Conservation (phyloP, 2,329 filamentous ascomycete genomes). For the Chrysoporthe puriensis region DNA sequence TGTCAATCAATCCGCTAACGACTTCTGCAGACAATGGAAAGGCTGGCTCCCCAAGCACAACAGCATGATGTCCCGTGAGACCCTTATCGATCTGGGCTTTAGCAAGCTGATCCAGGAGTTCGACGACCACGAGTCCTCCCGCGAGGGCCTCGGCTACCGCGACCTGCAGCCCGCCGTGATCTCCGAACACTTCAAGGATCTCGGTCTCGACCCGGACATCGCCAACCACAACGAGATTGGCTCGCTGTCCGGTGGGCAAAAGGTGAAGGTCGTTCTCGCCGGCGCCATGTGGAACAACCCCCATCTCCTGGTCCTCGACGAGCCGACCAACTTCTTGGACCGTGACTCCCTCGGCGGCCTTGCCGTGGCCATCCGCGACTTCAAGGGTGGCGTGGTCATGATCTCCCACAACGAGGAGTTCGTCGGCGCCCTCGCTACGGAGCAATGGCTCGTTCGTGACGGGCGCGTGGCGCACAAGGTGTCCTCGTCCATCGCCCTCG, state of each 20-base stretch:
- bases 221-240: slow-evolving; percentile 99
- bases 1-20: background rate
- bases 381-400: slow-evolving; percentile 98
- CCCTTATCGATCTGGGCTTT: slow-evolving; percentile 82
- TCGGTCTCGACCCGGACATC: slow-evolving; percentile 95
- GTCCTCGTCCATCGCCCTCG: slow-evolving; percentile 70
- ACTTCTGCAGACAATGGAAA: slow-evolving; percentile 77
- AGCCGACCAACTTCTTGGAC: slow-evolving; percentile 99
- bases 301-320: slow-evolving; percentile 94
- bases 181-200: slow-evolving; percentile 96
- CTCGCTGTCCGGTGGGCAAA: slow-evolving; percentile 93
- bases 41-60: slow-evolving; percentile 90
- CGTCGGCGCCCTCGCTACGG: slow-evolving; percentile 90
- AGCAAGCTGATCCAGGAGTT: slow-evolving; percentile 96
- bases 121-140: slow-evolving; percentile 97
- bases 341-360: slow-evolving; percentile 95
- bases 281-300: slow-evolving; percentile 99
- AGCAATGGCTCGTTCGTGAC: slow-evolving; percentile 93
- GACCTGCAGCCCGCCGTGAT: slow-evolving; percentile 91
- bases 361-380: slow-evolving; percentile 96
- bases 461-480: slow-evolving; percentile 87
- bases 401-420: slow-evolving; percentile 99
- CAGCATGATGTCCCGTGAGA: slow-evolving; percentile 90
- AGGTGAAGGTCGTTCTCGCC: slow-evolving; percentile 97
- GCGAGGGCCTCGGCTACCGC: slow-evolving; percentile 96